Conservation (phyloP, 495 filamentous ascomycete genomes). For the Venustampulla echinocandica region DNA sequence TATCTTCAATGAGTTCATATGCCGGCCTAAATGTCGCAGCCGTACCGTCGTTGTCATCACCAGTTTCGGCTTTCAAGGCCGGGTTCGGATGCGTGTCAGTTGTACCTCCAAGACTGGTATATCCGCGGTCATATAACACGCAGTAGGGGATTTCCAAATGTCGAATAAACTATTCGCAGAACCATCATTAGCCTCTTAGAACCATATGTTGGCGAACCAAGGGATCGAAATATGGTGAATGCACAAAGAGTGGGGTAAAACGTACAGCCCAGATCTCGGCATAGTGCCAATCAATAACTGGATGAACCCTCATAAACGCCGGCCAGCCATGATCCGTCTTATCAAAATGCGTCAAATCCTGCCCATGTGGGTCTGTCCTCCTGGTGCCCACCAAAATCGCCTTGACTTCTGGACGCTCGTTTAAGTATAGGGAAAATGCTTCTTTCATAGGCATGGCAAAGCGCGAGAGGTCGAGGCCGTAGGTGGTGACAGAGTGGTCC, state of each 20-base stretch:
- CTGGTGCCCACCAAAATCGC: constrained; percentile 91
- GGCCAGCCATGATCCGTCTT: constrained; percentile 87
- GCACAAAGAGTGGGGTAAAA: constrained; percentile 15
- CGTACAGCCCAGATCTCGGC: constrained; percentile 83
- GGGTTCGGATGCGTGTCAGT: constrained; percentile 89
- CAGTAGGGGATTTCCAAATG: constrained; percentile 74
- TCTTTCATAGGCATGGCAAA: constrained; percentile 71
- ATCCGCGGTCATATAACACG: constrained; percentile 67
- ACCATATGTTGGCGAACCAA: background rate
- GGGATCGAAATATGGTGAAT: background rate
- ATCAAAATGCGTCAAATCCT: constrained; percentile 67
- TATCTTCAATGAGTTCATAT: constrained; percentile 76
- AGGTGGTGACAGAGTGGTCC: constrained; percentile 45
- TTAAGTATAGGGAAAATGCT: constrained; percentile 71
- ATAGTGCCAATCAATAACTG: constrained; percentile 96
- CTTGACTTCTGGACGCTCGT: constrained; percentile 50
- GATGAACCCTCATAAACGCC: constrained; percentile 83
- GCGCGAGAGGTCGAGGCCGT: constrained; percentile 67
- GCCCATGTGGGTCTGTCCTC: constrained; percentile 86
- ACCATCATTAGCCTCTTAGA: constrained; percentile 8
- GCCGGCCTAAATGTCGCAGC: constrained; percentile 60
- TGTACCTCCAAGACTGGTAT: constrained; percentile 82
- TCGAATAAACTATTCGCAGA: constrained; percentile 59
- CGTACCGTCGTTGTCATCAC: constrained; percentile 10
- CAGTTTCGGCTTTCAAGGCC: constrained; percentile 42